Conservation (phyloP, 2,329 filamentous ascomycete genomes). For the Mollisiaceae sp. region DNA sequence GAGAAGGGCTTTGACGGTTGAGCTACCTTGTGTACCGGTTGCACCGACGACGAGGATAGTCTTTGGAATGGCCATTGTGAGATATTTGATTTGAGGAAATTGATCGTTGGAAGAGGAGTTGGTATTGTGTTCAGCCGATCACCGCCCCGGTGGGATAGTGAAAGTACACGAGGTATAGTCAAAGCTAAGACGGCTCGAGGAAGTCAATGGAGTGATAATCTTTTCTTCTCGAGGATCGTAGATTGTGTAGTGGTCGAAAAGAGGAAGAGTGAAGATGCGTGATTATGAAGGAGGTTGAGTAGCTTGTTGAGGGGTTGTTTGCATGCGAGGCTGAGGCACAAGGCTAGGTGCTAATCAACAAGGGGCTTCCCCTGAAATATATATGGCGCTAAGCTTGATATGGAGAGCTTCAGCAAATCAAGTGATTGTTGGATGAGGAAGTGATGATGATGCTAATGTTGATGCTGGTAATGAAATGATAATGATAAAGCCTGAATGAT, state of each 20-base stretch:
- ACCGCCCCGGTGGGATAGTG: not conserved
- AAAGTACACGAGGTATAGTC: not conserved
- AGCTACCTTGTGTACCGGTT: constrained; percentile 46
- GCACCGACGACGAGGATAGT: constrained; percentile 44
- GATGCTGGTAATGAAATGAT: not conserved
- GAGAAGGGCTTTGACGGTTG: constrained; percentile 46
- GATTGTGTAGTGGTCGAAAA: not conserved
- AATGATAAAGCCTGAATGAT: not conserved
- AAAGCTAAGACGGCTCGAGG: not conserved
- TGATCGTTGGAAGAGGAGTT: not conserved
- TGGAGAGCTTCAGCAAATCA: not conserved
- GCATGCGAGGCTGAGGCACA: not conserved
- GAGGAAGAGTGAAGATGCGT: not conserved
- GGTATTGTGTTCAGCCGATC: not conserved
- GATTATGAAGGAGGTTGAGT: not conserved
- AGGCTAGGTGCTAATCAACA: not conserved
- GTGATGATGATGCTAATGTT: not conserved
- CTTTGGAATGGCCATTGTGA: constrained; percentile 41
- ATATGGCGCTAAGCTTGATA: constrained; percentile 1
- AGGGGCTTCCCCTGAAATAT: constrained; percentile 3
- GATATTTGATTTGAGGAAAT: not conserved
- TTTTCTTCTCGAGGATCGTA: not conserved
- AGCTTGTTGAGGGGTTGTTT: constrained; percentile 3
- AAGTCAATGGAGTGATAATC: not conserved
- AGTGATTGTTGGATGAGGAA: constrained; percentile 5